phyloP scores from a whole-genome alignment of 345 rosid species.

The Cardiospermum halicacabum region DNA sequence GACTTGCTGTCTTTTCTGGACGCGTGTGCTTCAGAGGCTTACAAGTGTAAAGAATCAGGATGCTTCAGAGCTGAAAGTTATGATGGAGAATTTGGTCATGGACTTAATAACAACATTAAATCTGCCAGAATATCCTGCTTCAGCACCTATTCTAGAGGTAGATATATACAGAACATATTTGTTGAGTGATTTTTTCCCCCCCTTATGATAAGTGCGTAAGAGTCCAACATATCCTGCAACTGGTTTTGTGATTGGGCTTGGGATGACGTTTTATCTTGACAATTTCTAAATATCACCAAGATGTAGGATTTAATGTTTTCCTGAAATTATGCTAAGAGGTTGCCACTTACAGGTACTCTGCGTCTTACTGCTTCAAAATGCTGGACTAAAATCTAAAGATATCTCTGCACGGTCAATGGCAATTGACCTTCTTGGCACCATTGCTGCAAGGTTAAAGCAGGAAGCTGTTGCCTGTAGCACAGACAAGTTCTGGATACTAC shows the following conservation, averaged over 20 bases:
- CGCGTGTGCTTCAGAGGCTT: conserved; percentile 89
- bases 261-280: neutral
- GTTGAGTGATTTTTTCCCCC: conserved; percentile 8
- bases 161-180: conserved; percentile 12
- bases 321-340: conserved; percentile 17
- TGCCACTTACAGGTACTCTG: conserved; percentile 80
- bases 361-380: conserved; percentile 90
- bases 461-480: conserved; percentile 60
- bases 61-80: conserved; percentile 83
- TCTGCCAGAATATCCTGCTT: conserved; percentile 94
- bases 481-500: conserved; percentile 60
- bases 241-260: neutral
- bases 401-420: conserved; percentile 84
- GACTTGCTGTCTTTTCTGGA: conserved; percentile 96
- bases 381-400: conserved; percentile 95
- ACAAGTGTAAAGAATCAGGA: conserved; percentile 84
- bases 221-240: neutral
- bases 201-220: conserved; percentile 3
- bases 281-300: neutral
- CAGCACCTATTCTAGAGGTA: conserved; percentile 94
- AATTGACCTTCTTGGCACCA: conserved; percentile 88
- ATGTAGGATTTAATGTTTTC: neutral
- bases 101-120: conserved; percentile 88
- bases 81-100: conserved; percentile 87
- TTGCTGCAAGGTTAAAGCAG: conserved; percentile 87